phyloP scores from a whole-genome alignment of 371 early-diverging fungal species.

The Gilbertella persicaria region DNA sequence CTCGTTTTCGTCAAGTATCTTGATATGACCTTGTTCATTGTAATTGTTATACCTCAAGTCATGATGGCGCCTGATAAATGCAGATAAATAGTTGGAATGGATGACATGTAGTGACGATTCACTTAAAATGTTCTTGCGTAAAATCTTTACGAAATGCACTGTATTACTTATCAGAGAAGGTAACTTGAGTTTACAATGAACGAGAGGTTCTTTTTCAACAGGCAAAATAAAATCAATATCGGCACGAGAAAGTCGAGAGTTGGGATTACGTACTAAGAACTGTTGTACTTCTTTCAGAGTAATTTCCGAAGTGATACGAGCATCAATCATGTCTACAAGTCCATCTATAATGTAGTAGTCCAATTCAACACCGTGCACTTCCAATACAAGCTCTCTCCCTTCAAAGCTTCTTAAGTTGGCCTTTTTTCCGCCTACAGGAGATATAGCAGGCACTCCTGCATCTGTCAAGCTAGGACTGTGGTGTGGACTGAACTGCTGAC shows the following conservation, averaged over 20 bases:
- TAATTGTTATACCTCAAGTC: conserved; percentile 40
- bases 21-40: not conserved
- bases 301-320: conserved; percentile 59
- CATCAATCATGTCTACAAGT: conserved; percentile 68
- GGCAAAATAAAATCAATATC: conserved; percentile 73
- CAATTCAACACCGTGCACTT: conserved; percentile 77
- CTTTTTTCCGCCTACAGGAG: conserved; percentile 12
- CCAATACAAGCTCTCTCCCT: conserved; percentile 62
- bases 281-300: conserved; percentile 70
- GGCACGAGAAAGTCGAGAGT: conserved; percentile 63
- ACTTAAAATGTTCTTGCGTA: conserved; percentile 66
- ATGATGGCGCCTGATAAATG: conserved; percentile 53
- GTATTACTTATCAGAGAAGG: conserved; percentile 59
- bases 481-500: conserved; percentile 25
- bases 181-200: conserved; percentile 44
- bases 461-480: conserved; percentile 26
- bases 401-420: conserved; percentile 26
- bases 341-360: conserved; percentile 68
- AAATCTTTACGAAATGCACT: conserved; percentile 61
- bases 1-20: not conserved
- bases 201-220: conserved; percentile 44
- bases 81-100: conserved; percentile 56
- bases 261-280: conserved; percentile 72
- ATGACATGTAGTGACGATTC: conserved; percentile 46
- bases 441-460: conserved; percentile 8